A percentile compares a stretch with the other conserved stretches of the same genome.
These are phyloP conservation scores for Picocystis sp. DNA, from an alignment of 163 green algal species.

Conservation along the genomic window DNA sequence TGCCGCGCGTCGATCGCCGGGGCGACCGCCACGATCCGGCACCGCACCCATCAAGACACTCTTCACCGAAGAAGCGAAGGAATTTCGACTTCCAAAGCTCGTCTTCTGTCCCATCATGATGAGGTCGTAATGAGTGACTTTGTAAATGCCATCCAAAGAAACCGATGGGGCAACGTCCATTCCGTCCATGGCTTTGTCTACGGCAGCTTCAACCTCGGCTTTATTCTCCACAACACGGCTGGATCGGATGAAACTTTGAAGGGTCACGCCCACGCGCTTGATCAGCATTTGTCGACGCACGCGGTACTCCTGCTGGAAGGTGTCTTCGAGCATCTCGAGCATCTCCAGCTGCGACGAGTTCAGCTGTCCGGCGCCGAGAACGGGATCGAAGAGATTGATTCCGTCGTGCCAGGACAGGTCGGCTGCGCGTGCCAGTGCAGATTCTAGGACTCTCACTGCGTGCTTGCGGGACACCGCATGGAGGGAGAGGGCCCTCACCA, in stretches of 20 bases:
- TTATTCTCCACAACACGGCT: constrained; percentile 20
- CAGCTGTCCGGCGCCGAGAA: no score
- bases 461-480: no score
- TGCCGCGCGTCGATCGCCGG: background rate
- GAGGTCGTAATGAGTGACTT: constrained; percentile 13
- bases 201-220: constrained; percentile 11
- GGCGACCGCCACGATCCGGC: constrained; percentile 31
- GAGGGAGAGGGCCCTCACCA: no score
- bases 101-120: constrained; percentile 14
- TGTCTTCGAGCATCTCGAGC: no score
- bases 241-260: constrained; percentile 34
- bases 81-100: constrained; percentile 20
- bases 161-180: constrained; percentile 21
- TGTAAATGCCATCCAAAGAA: constrained; percentile 16
- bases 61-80: constrained; percentile 29
- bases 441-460: no score
- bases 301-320: constrained; percentile 19
- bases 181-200: constrained; percentile 1
- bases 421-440: no score
- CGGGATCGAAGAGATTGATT: no score
- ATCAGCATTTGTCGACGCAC: constrained; percentile 41
- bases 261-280: constrained; percentile 27
- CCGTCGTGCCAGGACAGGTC: no score
- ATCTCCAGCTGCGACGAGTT: no score
- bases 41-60: constrained; percentile 36